A percentile compares a stretch with the other conserved stretches of the same genome.
Evolutionary conservation across 805 yeast genomes (phyloP).

Genomic region (Sugiyamaella floridensis): DNA sequence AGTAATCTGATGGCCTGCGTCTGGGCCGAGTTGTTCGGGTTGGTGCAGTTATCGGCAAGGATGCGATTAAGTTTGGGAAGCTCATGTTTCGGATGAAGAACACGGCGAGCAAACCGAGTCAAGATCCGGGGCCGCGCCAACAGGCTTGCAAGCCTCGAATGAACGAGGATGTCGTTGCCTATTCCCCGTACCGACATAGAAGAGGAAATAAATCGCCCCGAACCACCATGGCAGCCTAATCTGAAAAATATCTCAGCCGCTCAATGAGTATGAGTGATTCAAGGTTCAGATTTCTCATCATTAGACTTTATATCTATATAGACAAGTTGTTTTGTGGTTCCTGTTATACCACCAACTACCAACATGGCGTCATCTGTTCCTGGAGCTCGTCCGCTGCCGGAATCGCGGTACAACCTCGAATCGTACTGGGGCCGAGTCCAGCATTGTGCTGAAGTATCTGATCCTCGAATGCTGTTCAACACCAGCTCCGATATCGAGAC

Average conservation of each 20-base stretch:
- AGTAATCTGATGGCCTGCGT: conserved; percentile 27
- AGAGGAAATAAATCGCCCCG: background rate
- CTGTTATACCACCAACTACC: background rate
- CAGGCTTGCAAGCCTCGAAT: background rate
- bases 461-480: conserved; percentile 71
- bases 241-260: background rate
- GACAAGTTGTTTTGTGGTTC: no score
- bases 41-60: background rate
- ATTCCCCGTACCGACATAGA: conserved; percentile 37
- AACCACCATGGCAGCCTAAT: background rate
- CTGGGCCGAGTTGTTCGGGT: background rate
- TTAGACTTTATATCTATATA: no score
- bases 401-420: conserved; percentile 67
- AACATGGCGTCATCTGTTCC: conserved; percentile 82
- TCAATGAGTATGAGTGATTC: no score
- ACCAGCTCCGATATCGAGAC: conserved; percentile 53
- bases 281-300: no score
- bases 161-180: conserved; percentile 50
- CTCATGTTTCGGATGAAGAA: conserved; percentile 45
- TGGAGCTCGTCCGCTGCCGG: conserved; percentile 75
- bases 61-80: conserved; percentile 30
- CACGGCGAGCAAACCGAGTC: conserved; percentile 37
- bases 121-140: background rate
- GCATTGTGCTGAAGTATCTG: conserved; percentile 89
- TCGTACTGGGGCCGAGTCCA: conserved; percentile 92